Conservation (phyloP, 768 basidiomycete species). For the Pleurotus cornucopiae region DNA sequence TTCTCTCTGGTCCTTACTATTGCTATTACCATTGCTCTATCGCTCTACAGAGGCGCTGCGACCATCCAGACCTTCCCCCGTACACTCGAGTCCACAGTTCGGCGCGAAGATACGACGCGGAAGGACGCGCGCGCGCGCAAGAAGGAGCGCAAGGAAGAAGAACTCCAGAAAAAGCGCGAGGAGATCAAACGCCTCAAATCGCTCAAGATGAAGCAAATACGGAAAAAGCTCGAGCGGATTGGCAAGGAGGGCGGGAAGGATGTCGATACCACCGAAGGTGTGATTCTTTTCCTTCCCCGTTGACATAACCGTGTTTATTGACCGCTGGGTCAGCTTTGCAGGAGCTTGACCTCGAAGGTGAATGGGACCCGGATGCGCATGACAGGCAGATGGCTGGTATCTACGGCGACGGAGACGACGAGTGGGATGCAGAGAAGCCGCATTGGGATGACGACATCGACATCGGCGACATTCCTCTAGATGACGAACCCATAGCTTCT, state of each 20-base stretch:
- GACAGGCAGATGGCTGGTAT: constrained; percentile 78
- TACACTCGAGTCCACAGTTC: constrained; percentile 54
- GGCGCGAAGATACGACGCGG: constrained; percentile 71
- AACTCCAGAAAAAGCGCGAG: constrained; percentile 67
- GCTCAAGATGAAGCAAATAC: constrained; percentile 82
- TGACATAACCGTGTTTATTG: not conserved
- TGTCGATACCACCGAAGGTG: constrained; percentile 34
- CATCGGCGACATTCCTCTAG: constrained; percentile 56
- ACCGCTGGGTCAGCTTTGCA: constrained; percentile 42
- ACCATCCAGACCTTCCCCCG: constrained; percentile 77
- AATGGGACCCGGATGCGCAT: constrained; percentile 87
- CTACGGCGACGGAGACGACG: constrained; percentile 45
- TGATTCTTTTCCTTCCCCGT: not conserved
- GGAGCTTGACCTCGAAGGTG: constrained; percentile 81
- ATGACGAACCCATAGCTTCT: constrained; percentile 29
- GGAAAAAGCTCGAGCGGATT: constrained; percentile 69
- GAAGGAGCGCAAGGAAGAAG: constrained; percentile 77
- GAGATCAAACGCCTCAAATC: constrained; percentile 78
- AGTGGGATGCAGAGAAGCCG: constrained; percentile 58
- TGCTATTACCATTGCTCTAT: no score
- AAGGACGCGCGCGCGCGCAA: constrained; percentile 81
- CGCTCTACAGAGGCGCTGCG: constrained; percentile 48
- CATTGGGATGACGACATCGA: constrained; percentile 90
- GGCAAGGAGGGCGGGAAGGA: constrained; percentile 64
- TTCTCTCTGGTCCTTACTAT: no score